Percentiles rank a stretch among this genome's conserved stretches.
Conservation (phyloP, 805 yeast species). For the Candida maltosa region DNA sequence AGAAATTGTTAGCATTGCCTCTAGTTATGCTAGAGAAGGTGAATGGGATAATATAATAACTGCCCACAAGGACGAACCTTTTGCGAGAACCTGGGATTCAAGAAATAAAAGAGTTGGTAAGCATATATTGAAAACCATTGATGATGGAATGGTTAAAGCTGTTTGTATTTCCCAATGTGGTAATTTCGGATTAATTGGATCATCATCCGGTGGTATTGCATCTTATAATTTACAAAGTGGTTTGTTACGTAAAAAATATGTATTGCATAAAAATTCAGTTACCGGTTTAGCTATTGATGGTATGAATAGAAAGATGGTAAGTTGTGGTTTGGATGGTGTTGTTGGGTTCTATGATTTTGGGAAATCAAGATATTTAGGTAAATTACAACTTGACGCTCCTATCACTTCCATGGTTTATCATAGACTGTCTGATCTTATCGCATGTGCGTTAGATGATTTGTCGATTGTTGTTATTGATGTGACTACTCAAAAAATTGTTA, state of each 20-base stretch:
- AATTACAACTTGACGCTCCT: conserved; percentile 69
- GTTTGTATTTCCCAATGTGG: conserved; percentile 90
- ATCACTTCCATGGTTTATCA: conserved; percentile 77
- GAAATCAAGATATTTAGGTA: conserved; percentile 63
- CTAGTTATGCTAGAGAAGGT: conserved; percentile 71
- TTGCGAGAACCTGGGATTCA: conserved; percentile 91
- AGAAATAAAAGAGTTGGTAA: conserved; percentile 77
- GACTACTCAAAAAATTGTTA: conserved; percentile 74
- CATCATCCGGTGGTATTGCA: conserved; percentile 79
- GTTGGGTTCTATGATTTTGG: conserved; percentile 86
- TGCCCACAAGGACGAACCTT: conserved; percentile 76
- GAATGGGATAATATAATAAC: conserved; percentile 94
- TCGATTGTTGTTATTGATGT: conserved; percentile 81
- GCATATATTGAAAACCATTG: conserved; percentile 68
- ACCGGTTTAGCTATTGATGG: conserved; percentile 90
- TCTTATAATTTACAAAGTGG: conserved; percentile 93
- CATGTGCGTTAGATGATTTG: conserved; percentile 82
- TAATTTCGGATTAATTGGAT: conserved; percentile 89
- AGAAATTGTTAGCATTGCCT: conserved; percentile 67
- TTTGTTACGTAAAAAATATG: conserved; percentile 63
- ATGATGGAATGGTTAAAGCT: conserved; percentile 69
- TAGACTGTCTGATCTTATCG: conserved; percentile 77
- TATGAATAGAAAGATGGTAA: conserved; percentile 83
- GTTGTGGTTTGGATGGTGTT: conserved; percentile 84
- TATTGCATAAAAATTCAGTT: conserved; percentile 64